Conservation (phyloP, 129 eudicot genomes). For the Ambrosia trifida region DNA sequence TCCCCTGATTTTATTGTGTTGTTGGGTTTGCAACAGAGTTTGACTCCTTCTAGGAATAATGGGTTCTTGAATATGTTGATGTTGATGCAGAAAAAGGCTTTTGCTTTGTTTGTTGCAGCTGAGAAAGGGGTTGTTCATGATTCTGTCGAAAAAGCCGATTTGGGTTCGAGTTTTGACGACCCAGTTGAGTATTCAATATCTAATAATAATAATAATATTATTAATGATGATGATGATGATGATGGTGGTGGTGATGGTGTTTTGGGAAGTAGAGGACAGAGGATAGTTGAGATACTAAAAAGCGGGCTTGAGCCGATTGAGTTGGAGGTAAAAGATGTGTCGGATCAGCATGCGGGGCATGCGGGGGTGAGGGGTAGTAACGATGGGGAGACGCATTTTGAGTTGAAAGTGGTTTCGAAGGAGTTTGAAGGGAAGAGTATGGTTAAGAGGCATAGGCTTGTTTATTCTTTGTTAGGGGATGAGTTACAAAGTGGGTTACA, state of each 20-base stretch:
- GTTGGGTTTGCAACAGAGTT: constrained; percentile 81
- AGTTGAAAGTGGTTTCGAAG: constrained; percentile 72
- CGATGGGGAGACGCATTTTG: constrained; percentile 86
- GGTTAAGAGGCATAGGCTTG: constrained; percentile 90
- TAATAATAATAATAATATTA: not conserved
- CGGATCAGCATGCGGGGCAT: constrained; percentile 98
- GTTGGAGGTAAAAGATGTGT: constrained; percentile 73
- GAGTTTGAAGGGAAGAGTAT: constrained; percentile 89
- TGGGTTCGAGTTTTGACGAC: not conserved
- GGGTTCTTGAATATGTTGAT: constrained; percentile 91
- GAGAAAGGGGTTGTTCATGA: constrained; percentile 36
- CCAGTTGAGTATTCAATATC: not conserved
- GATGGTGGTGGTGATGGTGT: constrained; percentile 27
- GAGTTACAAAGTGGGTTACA: constrained; percentile 89
- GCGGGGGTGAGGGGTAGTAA: constrained; percentile 68
- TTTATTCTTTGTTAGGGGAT: constrained; percentile 69
- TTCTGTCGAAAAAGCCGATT: not conserved
- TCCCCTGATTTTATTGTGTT: constrained; percentile 77
- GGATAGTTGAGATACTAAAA: constrained; percentile 54
- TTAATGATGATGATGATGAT: not conserved
- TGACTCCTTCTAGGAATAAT: constrained; percentile 86
- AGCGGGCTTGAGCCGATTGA: constrained; percentile 62
- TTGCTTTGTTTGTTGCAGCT: constrained; percentile 58
- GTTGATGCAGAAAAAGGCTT: constrained; percentile 80
- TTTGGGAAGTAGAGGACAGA: constrained; percentile 72